Percentiles rank a stretch among this genome's conserved stretches.
Evolutionary conservation across 352 stramenopile species (phyloP).

Genomic region (Phytophthora brassicae): DNA sequence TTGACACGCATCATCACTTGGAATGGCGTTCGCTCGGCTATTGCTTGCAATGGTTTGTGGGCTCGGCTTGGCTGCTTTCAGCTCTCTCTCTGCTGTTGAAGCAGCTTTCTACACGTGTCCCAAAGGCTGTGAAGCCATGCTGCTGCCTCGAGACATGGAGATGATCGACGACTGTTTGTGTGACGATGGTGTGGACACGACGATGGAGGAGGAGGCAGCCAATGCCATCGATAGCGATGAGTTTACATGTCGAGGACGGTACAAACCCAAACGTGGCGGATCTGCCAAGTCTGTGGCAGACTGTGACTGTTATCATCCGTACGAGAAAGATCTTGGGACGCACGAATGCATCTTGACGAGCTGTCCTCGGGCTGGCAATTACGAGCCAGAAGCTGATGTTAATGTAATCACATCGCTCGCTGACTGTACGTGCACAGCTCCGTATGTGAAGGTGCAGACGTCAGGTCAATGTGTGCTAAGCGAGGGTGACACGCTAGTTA

Average conservation of each 20-base stretch:
- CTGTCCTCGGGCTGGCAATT: constrained; percentile 79
- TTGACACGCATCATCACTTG: constrained; percentile 7
- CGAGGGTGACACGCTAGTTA: not conserved
- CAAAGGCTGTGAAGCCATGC: constrained; percentile 63
- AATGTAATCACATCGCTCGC: constrained; percentile 54
- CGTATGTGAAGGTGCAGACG: constrained; percentile 71
- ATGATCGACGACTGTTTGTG: constrained; percentile 75
- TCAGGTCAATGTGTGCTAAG: constrained; percentile 62
- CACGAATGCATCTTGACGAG: constrained; percentile 51
- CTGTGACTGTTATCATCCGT: constrained; percentile 75
- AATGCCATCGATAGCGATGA: constrained; percentile 31
- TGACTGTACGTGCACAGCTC: constrained; percentile 65
- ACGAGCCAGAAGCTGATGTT: constrained; percentile 48
- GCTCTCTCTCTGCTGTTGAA: constrained; percentile 14
- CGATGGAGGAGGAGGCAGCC: constrained; percentile 23
- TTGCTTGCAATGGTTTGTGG: constrained; percentile 17
- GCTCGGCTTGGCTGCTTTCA: constrained; percentile 7
- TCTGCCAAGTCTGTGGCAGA: constrained; percentile 54
- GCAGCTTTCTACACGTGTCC: constrained; percentile 69
- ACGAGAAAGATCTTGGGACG: constrained; percentile 64
- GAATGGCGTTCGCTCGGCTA: constrained; percentile 27
- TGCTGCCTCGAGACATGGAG: constrained; percentile 85
- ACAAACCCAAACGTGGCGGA: constrained; percentile 44
- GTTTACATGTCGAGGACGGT: constrained; percentile 65
- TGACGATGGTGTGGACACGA: constrained; percentile 41